Conservation (phyloP, 768 basidiomycete genomes). For the Suillus plorans region DNA sequence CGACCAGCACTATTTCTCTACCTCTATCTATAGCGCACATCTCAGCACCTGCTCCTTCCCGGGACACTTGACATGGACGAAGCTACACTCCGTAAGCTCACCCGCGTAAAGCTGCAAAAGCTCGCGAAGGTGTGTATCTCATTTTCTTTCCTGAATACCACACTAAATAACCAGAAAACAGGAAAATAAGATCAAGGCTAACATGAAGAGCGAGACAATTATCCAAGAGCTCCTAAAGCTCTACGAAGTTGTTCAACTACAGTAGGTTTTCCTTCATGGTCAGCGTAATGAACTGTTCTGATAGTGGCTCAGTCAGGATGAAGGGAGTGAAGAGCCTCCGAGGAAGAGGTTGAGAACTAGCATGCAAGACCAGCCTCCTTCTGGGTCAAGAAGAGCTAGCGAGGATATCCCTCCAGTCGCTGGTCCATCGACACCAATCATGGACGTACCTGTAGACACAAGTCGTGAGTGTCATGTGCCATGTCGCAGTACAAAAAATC, state of each 20-base stretch:
- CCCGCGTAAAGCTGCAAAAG: conserved; percentile 25
- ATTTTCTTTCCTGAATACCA: background rate
- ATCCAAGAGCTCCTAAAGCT: conserved; percentile 20
- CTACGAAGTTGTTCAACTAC: background rate
- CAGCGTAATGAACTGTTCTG: conserved; percentile 7
- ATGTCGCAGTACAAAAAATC: conserved; percentile 6
- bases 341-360: conserved; percentile 11
- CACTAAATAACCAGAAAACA: conserved; percentile 1
- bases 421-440: conserved; percentile 8
- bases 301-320: conserved; percentile 13
- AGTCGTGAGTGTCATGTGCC: conserved; percentile 24
- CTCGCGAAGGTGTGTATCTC: conserved; percentile 21
- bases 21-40: background rate
- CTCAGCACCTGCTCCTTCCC: background rate
- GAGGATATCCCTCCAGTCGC: background rate
- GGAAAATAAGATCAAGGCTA: conserved; percentile 23
- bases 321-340: conserved; percentile 13
- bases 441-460: conserved; percentile 18
- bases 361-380: background rate
- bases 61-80: conserved; percentile 11
- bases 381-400: background rate
- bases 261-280: conserved; percentile 5
- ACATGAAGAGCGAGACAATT: conserved; percentile 27
- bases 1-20: background rate
- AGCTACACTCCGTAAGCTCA: conserved; percentile 21